Conservation (phyloP, 768 basidiomycete genomes). For the Lepiota brunneoincarnata region DNA sequence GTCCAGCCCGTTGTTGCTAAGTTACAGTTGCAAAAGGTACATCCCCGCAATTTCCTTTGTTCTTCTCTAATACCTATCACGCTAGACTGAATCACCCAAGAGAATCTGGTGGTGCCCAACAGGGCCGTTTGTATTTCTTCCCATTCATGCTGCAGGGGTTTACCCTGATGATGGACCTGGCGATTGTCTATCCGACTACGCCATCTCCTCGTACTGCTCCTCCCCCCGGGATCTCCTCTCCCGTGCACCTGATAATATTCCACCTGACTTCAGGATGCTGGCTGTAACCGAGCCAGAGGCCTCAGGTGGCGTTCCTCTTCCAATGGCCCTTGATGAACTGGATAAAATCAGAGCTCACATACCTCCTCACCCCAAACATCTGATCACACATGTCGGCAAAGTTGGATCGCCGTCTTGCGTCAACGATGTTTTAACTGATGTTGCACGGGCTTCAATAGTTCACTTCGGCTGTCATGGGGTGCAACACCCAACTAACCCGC, state of each 20-base stretch:
- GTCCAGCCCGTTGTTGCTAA: neutral
- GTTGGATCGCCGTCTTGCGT: too few relatives aligned
- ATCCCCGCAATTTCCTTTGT: neutral
- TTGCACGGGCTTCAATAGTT: constrained; percentile 4
- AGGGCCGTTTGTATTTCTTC: neutral
- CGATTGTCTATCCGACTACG: neutral
- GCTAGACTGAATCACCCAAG: neutral
- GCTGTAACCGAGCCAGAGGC: neutral
- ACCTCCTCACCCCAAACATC: neutral
- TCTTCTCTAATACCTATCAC: neutral
- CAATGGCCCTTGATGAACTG: neutral
- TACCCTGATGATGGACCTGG: neutral
- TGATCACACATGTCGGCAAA: neutral
- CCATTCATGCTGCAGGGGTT: neutral
- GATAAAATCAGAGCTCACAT: neutral
- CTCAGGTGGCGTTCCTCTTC: too few relatives aligned
- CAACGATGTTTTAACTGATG: neutral
- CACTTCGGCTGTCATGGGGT: constrained; percentile 36
- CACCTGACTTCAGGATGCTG: neutral
- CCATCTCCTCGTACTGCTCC: constrained; percentile 1
- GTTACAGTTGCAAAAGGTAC: neutral
- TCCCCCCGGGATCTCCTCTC: neutral
- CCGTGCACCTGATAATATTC: neutral
- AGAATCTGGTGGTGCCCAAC: constrained; percentile 2
- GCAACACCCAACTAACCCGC: constrained; percentile 24